Evolutionary conservation across 441 rosid genomes (phyloP).

Genomic region (Syzygium malaccense): DNA sequence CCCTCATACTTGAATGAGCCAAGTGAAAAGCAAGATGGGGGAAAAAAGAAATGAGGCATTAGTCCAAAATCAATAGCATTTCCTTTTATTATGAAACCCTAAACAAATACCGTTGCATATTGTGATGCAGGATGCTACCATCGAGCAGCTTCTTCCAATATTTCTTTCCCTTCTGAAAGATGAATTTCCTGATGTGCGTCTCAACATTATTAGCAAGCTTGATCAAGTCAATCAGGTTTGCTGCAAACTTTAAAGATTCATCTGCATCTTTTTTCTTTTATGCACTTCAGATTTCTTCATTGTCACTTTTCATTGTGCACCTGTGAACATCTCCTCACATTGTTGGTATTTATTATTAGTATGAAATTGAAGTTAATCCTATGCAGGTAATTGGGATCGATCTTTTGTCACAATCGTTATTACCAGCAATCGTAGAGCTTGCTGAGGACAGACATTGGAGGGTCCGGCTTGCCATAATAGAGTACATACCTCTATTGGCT

Average conservation of each 20-base stretch:
- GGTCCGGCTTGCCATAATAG: constrained; percentile 97
- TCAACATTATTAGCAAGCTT: constrained; percentile 94
- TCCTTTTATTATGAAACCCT: background rate
- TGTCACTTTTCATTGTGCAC: background rate
- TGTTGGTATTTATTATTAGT: background rate
- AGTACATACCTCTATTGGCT: constrained; percentile 91
- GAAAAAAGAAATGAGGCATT: background rate
- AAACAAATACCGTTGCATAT: background rate
- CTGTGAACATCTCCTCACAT: background rate
- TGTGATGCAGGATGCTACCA: constrained; percentile 78
- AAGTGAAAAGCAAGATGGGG: background rate
- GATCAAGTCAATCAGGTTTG: constrained; percentile 98
- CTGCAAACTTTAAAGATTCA: background rate
- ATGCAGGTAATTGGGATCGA: constrained; percentile 93
- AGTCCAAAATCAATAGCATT: background rate
- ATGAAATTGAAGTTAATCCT: background rate
- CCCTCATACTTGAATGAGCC: background rate
- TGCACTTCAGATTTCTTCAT: background rate
- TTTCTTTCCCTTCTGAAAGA: constrained; percentile 93
- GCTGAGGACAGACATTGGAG: constrained; percentile 99
- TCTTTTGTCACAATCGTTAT: constrained; percentile 80
- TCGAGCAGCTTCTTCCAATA: constrained; percentile 92
- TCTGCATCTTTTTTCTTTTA: background rate
- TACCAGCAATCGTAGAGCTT: constrained; percentile 98
- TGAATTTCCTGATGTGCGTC: constrained; percentile 93